Evolutionary conservation across 148 eudicot genomes (phyloP), one percentile per base, ranked within the genome.

Genomic region (Pharnaceum exiguum): DNA sequence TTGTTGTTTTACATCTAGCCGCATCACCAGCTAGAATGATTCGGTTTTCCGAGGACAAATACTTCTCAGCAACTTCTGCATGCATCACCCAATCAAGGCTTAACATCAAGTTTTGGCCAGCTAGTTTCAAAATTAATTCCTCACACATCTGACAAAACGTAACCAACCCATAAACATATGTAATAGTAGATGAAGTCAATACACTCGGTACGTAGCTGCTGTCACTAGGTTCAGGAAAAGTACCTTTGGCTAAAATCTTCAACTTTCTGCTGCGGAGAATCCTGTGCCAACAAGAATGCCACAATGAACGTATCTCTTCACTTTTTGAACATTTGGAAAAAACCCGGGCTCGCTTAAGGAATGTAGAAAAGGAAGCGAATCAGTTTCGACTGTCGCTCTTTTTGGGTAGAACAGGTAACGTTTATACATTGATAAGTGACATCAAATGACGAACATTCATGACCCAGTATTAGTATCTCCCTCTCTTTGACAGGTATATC

Each of bases 31-130:
- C 95, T 55, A 93, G 77, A 60, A 88, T 73, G 60, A 93, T 50
- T 61, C 80, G 76, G 70, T 73, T 77, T 60, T 82, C 70, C 70
- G 47, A 28, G 18, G 90, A 67, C 42, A 85, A 31, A 55, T 77
- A 93, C 51, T 78, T 82, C 59, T 93, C 89, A 53, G 96, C 96
- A 62, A 93, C 96, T 75, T 93, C 96, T 30, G 99, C 99, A 70
- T 93, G 90, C 99, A 93, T 93, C 66, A 85, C 89, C 99, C n/a
- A n/a, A n/a, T n/a, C 99, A 93, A 31, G 95, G 99, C 75, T 85
- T 93, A 44, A 86, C 68, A 72, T 85, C 95, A 56, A 79, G 26
- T 85, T 83, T 37, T 71, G 86, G 21, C 99, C 99, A 55, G 78
- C 95, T 66, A 93, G 74, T 63, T 81, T 77, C 70, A 74, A 64